Percentiles rank a stretch among this genome's conserved stretches.
Evolutionary conservation across 1,139 yeast genomes (phyloP).

Genomic region (Protomyces inouyei): DNA sequence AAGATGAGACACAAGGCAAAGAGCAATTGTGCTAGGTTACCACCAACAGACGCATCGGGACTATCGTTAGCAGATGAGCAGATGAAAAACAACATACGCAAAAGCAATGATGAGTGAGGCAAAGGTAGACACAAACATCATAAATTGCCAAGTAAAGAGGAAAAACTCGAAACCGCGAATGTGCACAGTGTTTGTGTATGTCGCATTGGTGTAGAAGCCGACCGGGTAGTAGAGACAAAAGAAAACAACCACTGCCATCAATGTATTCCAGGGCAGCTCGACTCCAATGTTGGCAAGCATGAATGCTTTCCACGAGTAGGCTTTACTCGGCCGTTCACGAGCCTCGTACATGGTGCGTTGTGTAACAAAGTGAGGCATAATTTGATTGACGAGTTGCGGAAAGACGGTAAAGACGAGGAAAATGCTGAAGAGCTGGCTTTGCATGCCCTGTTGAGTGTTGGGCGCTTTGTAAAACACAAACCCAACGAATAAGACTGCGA

Average conservation of each 20-base stretch:
- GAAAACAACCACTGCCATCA: conserved; percentile 61
- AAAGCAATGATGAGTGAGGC: conserved; percentile 64
- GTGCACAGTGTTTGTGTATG: conserved; percentile 38
- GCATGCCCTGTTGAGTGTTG: conserved; percentile 48
- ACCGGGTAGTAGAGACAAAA: conserved; percentile 80
- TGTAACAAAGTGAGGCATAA: conserved; percentile 61
- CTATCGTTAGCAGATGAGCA: conserved; percentile 63
- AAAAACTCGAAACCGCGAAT: conserved; percentile 44
- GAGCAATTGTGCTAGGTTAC: conserved; percentile 47
- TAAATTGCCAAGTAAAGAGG: conserved; percentile 45
- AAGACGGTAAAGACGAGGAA: conserved; percentile 64
- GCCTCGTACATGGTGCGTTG: conserved; percentile 81
- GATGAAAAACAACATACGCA: conserved; percentile 57
- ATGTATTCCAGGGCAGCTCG: conserved; percentile 71
- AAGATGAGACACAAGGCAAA: conserved; percentile 55
- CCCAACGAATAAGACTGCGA: conserved; percentile 61
- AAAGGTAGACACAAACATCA: conserved; percentile 48
- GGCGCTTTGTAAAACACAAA: conserved; percentile 69
- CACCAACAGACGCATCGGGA: conserved; percentile 48
- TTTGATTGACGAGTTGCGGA: conserved; percentile 64
- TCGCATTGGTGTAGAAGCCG: conserved; percentile 60
- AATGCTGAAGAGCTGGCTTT: conserved; percentile 51
- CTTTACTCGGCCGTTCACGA: conserved; percentile 79
- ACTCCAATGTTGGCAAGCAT: conserved; percentile 60
- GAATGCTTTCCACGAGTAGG: conserved; percentile 58